Evolutionary conservation across 768 basidiomycete genomes (phyloP).

Genomic region (Termitomyces sp.): DNA sequence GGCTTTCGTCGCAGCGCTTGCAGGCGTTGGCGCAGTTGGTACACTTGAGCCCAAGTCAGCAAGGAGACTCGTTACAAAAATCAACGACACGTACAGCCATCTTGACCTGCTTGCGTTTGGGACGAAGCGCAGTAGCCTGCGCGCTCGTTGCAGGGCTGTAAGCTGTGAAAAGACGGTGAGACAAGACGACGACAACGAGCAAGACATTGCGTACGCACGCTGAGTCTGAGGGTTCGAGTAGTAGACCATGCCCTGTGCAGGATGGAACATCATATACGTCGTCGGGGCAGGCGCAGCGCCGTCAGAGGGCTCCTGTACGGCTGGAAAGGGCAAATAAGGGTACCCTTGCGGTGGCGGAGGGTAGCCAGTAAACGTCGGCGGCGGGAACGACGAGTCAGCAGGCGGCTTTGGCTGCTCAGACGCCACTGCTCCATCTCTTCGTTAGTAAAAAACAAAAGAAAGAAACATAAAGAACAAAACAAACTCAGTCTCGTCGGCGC

Average conservation of each 20-base stretch:
- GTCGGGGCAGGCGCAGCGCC: constrained; percentile 21
- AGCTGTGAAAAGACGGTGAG: neutral
- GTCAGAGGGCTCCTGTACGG: constrained; percentile 28
- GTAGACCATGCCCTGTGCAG: constrained; percentile 37
- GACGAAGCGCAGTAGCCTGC: constrained; percentile 28
- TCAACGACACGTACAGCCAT: constrained; percentile 58
- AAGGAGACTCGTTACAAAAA: neutral
- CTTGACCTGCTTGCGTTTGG: constrained; percentile 85
- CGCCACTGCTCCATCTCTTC: constrained; percentile 16
- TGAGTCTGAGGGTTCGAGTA: constrained; percentile 30
- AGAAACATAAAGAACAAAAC: neutral
- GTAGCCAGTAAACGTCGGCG: constrained; percentile 21
- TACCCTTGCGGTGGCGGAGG: constrained; percentile 29
- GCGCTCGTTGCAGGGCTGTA: constrained; percentile 13
- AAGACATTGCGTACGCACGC: constrained; percentile 19
- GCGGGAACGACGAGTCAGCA: constrained; percentile 25
- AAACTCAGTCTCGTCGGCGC: constrained; percentile 12
- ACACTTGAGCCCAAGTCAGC: constrained; percentile 32
- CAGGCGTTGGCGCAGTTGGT: constrained; percentile 86
- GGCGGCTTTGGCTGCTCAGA: constrained; percentile 29
- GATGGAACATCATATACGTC: constrained; percentile 35
- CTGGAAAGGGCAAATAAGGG: constrained; percentile 36
- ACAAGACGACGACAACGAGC: neutral
- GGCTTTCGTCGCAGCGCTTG: constrained; percentile 83
- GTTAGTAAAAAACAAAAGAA: neutral